Evolutionary conservation across 2,329 filamentous ascomycete genomes (phyloP).

Genomic region (Aplosporella prunicola): DNA sequence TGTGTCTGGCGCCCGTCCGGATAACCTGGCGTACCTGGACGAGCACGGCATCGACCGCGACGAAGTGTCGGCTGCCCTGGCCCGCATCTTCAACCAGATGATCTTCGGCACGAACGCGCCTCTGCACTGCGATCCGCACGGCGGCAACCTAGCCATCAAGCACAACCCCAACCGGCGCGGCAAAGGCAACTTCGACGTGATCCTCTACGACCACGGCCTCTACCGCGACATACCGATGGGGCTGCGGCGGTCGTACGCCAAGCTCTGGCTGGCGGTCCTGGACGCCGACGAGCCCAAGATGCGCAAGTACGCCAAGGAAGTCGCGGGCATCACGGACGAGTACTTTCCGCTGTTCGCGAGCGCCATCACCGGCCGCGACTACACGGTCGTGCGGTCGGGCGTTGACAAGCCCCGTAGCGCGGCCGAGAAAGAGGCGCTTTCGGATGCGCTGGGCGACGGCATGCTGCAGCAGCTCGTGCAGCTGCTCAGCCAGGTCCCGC

Average conservation of each 20-base stretch:
- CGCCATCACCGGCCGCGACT: conserved; percentile 92
- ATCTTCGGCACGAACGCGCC: conserved; percentile 86
- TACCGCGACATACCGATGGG: conserved; percentile 82
- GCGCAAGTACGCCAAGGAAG: conserved; percentile 79
- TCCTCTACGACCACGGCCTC: conserved; percentile 93
- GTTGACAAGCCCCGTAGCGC: conserved; percentile 53
- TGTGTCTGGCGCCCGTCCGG: conserved; percentile 74
- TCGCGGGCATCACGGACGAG: conserved; percentile 78
- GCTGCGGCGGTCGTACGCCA: conserved; percentile 79
- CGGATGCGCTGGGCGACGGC: conserved; percentile 73
- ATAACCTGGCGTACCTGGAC: conserved; percentile 83
- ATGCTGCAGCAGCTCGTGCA: conserved; percentile 82
- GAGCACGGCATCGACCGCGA: conserved; percentile 81
- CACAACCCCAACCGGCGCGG: conserved; percentile 54
- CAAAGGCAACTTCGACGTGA: conserved; percentile 77
- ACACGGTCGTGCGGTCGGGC: conserved; percentile 57
- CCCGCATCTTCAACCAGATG: conserved; percentile 98
- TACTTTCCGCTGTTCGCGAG: conserved; percentile 93
- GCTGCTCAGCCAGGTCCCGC: conserved; percentile 76
- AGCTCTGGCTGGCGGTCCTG: conserved; percentile 94
- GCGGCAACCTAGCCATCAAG: conserved; percentile 88
- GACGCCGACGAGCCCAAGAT: conserved; percentile 78
- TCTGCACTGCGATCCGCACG: conserved; percentile 93
- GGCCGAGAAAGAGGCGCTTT: conserved; percentile 80
- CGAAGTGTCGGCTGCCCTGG: conserved; percentile 84